phyloP scores from a whole-genome alignment of 306 rosid genomes.

The Rubus idaeus region DNA sequence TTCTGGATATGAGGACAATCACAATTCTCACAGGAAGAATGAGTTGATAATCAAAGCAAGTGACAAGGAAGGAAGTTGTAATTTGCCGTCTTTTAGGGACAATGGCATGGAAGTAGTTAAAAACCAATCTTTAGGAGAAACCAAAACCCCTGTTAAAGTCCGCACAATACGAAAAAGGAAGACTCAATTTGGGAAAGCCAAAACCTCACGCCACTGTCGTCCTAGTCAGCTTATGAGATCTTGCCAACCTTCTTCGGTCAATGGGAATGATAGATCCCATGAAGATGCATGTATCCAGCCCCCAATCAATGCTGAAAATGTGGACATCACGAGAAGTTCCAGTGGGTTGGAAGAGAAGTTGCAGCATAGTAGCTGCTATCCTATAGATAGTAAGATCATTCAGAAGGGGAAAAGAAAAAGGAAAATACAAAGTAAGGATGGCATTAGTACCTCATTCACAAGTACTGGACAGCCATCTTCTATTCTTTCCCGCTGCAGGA shows the following conservation, averaged over 20 bases:
- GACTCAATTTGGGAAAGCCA: constrained; percentile 35
- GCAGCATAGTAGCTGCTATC: constrained; percentile 12
- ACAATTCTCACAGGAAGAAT: constrained; percentile 24
- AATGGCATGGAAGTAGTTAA: constrained; percentile 25
- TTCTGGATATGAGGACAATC: constrained; percentile 30
- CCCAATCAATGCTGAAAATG: constrained; percentile 26
- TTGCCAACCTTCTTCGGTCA: constrained; percentile 21
- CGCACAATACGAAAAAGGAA: constrained; percentile 31
- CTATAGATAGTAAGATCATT: constrained; percentile 14
- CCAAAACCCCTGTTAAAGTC: constrained; percentile 36
- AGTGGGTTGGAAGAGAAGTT: constrained; percentile 22
- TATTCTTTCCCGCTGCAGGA: constrained; percentile 48
- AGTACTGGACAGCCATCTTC: constrained; percentile 30
- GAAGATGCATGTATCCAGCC: constrained; percentile 30
- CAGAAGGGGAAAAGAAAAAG: constrained; percentile 23
- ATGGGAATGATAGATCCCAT: constrained; percentile 20
- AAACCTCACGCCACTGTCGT: constrained; percentile 11
- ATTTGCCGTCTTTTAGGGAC: constrained; percentile 7
- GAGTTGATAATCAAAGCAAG: constrained; percentile 33
- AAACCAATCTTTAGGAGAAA: constrained; percentile 21
- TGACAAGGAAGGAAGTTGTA: constrained; percentile 29
- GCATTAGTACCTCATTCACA: constrained; percentile 19
- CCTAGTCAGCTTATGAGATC: constrained; percentile 27
- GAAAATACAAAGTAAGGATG: constrained; percentile 22
- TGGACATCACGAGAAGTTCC: constrained; percentile 15